Base-by-base conservation (phyloP, 2,329 filamentous ascomycete species). In the Neofusicoccum laricinum region DNA sequence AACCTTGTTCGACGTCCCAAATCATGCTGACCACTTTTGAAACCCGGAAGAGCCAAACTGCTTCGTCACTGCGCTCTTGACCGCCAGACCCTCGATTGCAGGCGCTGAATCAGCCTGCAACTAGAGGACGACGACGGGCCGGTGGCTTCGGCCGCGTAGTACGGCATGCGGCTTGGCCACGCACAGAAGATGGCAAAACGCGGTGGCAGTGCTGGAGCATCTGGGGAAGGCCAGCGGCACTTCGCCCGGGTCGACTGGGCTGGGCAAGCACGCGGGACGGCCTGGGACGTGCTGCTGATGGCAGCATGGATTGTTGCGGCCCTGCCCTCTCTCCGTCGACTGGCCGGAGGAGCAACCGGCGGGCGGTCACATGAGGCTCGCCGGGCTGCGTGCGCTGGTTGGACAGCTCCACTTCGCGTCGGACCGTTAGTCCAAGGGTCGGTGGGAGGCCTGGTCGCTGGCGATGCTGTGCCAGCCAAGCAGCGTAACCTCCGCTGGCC, bases 341-440 rank as follows among this genome's bases (percentile, higher is more conserved):
- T 7, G 50, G 50, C 34, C 32, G 50, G 14, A 51, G 49, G n/a
- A 48, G 45, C 45, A 48, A 48, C 45, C 17, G 19, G 45, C 21
- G 14, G 46, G 10, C 30, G 12, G 55, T 48, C 55, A 59, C 55
- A 46, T 46, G 41, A 59, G 55, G 40, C 25, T 30, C 17, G 34
- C 51, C 49, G 30, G 32, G 30, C 30, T 51, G 19, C 8, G 50
- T 34, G 50, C 34, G 58, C 55, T 61, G 58, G 36, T 41, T 45
- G 61, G 61, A 17, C 38, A 30, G 50, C 40, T 64, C 50, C 61
- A 57, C 61, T 48, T 64, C 41, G 62, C 62, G 43, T 64, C 62
- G 62, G 62, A 64, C 62, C 62, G 62, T 64, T 57, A 41, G 34
- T 40, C 5, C 25, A 30, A 30, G 25, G 25, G 62, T 64, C 48